Evolutionary conservation across 2,329 filamentous ascomycete genomes (phyloP).

Genomic region (Calonectria pseudoturangicola): DNA sequence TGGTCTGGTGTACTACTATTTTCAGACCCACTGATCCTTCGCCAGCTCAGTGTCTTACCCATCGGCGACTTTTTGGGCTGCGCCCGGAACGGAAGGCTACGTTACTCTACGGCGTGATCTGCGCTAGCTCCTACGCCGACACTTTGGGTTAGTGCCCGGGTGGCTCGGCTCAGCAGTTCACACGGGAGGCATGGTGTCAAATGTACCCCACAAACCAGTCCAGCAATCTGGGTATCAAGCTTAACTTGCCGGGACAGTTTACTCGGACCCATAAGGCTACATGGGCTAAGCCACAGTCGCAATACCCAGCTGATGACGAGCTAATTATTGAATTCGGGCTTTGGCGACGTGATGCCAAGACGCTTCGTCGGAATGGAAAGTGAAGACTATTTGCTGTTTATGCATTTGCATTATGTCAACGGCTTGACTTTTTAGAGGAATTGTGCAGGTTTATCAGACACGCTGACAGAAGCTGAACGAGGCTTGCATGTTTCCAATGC

Average conservation of each 20-base stretch:
- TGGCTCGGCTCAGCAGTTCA: constrained; percentile 17
- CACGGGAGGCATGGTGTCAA: not conserved
- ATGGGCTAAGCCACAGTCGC: not conserved
- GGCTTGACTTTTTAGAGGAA: constrained; percentile 10
- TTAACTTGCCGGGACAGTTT: not conserved
- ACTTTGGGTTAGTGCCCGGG: not conserved
- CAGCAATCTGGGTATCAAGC: not conserved
- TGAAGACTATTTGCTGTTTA: constrained; percentile 12
- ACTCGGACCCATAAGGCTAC: not conserved
- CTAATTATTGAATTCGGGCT: constrained; percentile 3
- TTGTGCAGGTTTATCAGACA: constrained; percentile 13
- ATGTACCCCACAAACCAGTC: constrained; percentile 15
- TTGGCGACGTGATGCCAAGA: constrained; percentile 3
- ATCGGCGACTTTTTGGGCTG: constrained; percentile 20
- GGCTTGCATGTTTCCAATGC: constrained; percentile 1
- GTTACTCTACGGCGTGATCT: not conserved
- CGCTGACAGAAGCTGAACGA: not conserved
- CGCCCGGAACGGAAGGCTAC: not conserved
- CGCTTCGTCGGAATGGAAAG: not conserved
- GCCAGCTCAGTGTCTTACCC: constrained; percentile 20
- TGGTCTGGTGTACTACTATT: constrained; percentile 17
- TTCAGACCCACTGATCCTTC: constrained; percentile 21
- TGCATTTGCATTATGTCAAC: constrained; percentile 21
- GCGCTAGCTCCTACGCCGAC: not conserved
- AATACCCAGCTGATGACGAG: not conserved